Conservation (phyloP, 2,329 filamentous ascomycete genomes). For the Phialophora macrospora region DNA sequence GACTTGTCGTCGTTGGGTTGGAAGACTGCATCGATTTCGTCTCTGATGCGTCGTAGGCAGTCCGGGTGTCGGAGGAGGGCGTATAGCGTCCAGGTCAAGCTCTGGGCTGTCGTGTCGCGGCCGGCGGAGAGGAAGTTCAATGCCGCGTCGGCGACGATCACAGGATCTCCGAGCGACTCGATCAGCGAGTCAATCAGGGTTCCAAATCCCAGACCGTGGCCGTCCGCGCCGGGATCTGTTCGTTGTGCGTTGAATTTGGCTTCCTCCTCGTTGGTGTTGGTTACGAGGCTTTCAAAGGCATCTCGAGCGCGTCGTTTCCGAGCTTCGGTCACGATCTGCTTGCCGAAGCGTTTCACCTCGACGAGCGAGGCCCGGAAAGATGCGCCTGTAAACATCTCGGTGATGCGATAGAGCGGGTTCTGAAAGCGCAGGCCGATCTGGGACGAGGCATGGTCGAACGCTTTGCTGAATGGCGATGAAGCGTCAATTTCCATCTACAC, state of each 20-base stretch:
- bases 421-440: slow-evolving; percentile 66
- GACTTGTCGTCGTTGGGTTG: background rate
- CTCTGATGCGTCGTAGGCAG: slow-evolving; percentile 31
- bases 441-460: slow-evolving; percentile 67
- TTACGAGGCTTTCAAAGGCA: slow-evolving; percentile 29
- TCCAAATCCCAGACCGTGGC: slow-evolving; percentile 47
- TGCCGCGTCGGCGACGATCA: slow-evolving; percentile 67
- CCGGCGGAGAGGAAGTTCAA: slow-evolving; percentile 70
- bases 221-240: slow-evolving; percentile 25
- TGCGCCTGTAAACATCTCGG: slow-evolving; percentile 59
- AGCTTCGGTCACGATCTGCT: slow-evolving; percentile 62
- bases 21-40: slow-evolving; percentile 36
- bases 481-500: slow-evolving; percentile 67
- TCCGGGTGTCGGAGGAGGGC: slow-evolving; percentile 60
- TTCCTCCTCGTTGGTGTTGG: slow-evolving; percentile 21
- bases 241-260: slow-evolving; percentile 5
- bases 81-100: slow-evolving; percentile 68
- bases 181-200: slow-evolving; percentile 66
- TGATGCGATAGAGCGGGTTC: slow-evolving; percentile 67
- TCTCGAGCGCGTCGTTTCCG: slow-evolving; percentile 45
- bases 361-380: slow-evolving; percentile 57
- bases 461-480: slow-evolving; percentile 63
- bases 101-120: slow-evolving; percentile 68
- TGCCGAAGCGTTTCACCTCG: slow-evolving; percentile 62
- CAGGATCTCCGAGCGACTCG: slow-evolving; percentile 58